These are phyloP conservation scores for Suhomyces atakaporum DNA, from an alignment of 1,139 yeast species.

Conservation along the genomic window DNA sequence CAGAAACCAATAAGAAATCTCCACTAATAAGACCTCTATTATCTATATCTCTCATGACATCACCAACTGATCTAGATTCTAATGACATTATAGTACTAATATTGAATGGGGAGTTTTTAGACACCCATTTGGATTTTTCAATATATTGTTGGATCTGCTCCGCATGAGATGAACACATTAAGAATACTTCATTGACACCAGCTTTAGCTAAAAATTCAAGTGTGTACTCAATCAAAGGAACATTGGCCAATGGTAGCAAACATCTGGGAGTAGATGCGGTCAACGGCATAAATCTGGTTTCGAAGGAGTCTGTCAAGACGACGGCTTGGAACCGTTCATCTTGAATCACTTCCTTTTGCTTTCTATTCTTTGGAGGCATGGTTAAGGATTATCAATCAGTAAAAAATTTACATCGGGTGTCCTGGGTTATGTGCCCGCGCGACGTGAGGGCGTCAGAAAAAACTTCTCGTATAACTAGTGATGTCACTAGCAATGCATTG, in stretches of 20 bases:
- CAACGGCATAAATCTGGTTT: constrained; percentile 89
- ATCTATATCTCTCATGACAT: constrained; percentile 94
- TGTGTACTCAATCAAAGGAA: constrained; percentile 92
- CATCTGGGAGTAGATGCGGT: constrained; percentile 86
- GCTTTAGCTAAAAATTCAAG: constrained; percentile 90
- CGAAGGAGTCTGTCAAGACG: constrained; percentile 90
- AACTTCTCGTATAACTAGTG: constrained; percentile 2
- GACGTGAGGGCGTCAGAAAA: no score
- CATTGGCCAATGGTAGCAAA: constrained; percentile 85
- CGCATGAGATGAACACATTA: constrained; percentile 89
- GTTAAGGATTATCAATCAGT: constrained; percentile 1
- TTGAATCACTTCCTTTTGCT: constrained; percentile 57
- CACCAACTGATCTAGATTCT: constrained; percentile 92
- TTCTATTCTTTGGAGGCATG: constrained; percentile 52
- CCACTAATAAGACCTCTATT: constrained; percentile 85
- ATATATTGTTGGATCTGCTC: constrained; percentile 84
- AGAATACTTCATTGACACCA: constrained; percentile 83
- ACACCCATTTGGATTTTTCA: constrained; percentile 78
- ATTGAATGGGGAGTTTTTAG: constrained; percentile 73
- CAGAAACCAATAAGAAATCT: constrained; percentile 86
- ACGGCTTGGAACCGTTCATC: constrained; percentile 88
- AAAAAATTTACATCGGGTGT: constrained; percentile 8
- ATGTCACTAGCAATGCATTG: neutral
- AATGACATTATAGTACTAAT: constrained; percentile 79
- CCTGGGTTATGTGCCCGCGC: constrained; percentile 1